Evolutionary conservation across 495 filamentous ascomycete species (phyloP).

Genomic region (Aspergillus taichungensis): DNA sequence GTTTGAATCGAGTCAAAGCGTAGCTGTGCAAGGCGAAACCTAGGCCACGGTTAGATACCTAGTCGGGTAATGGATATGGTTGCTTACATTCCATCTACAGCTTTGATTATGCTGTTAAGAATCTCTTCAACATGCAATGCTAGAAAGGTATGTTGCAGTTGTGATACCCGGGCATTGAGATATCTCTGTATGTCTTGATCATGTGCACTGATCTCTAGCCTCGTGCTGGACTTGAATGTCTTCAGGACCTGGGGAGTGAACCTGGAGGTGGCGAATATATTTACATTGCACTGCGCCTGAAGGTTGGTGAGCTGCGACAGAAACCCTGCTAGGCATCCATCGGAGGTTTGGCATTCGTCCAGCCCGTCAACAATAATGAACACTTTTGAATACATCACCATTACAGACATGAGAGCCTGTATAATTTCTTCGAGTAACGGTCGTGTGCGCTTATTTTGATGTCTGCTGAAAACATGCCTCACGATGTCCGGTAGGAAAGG

Average conservation of each 20-base stretch:
- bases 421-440: too few species aligned
- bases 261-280: constrained; percentile 23
- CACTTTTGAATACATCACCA: neutral
- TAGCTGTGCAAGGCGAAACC: constrained; percentile 49
- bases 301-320: constrained; percentile 8
- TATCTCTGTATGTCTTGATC: constrained; percentile 22
- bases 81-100: constrained; percentile 35
- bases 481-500: too few species aligned
- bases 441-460: too few species aligned
- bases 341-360: constrained; percentile 13
- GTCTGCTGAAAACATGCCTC: too few species aligned
- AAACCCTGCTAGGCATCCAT: constrained; percentile 4
- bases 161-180: constrained; percentile 10
- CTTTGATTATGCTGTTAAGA: constrained; percentile 14
- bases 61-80: neutral
- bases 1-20: constrained; percentile 34
- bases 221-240: constrained; percentile 4
- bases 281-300: neutral
- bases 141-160: constrained; percentile 13
- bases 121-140: constrained; percentile 16
- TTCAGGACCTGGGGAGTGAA: constrained; percentile 8
- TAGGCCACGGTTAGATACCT: constrained; percentile 5
- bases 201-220: constrained; percentile 19
- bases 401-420: too few species aligned
- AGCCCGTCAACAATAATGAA: constrained; percentile 35